phyloP scores from a whole-genome alignment of 2,329 filamentous ascomycete species.

The Zymoseptoria ardabiliae region DNA sequence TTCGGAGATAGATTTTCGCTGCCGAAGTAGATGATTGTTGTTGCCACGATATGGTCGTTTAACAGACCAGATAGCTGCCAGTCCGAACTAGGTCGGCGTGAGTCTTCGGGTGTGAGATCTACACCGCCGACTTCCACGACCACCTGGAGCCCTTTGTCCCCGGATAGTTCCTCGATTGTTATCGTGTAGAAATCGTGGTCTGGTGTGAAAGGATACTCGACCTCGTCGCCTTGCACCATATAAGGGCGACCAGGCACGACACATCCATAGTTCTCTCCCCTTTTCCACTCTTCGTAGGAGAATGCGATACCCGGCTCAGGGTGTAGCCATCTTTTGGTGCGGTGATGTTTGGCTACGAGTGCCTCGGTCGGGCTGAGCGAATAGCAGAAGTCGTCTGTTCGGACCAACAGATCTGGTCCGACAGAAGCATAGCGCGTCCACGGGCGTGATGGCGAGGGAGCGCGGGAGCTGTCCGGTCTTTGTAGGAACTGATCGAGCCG shows the following conservation, averaged over 20 bases:
- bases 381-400: background rate
- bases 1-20: slow-evolving; percentile 45
- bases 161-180: slow-evolving; percentile 28
- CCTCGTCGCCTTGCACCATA: slow-evolving; percentile 16
- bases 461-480: background rate
- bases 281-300: slow-evolving; percentile 5
- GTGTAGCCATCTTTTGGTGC: slow-evolving; percentile 1
- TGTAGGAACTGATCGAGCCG: background rate
- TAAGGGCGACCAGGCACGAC: background rate
- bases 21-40: slow-evolving; percentile 54
- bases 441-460: background rate
- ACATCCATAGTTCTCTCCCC: background rate
- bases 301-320: slow-evolving; percentile 3
- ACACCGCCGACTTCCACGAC: slow-evolving; percentile 55
- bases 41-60: slow-evolving; percentile 57
- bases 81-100: slow-evolving; percentile 42
- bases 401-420: background rate
- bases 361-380: background rate
- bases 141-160: slow-evolving; percentile 46
- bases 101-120: slow-evolving; percentile 49
- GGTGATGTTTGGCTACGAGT: background rate
- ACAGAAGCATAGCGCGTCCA: background rate
- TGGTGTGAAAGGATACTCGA: background rate
- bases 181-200: slow-evolving; percentile 4
- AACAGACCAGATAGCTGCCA: slow-evolving; percentile 40